Evolutionary conservation across 1,284 basidiomycete genomes (phyloP), one percentile per base, ranked within the genome.

Genomic region (Puccinia triticina): DNA sequence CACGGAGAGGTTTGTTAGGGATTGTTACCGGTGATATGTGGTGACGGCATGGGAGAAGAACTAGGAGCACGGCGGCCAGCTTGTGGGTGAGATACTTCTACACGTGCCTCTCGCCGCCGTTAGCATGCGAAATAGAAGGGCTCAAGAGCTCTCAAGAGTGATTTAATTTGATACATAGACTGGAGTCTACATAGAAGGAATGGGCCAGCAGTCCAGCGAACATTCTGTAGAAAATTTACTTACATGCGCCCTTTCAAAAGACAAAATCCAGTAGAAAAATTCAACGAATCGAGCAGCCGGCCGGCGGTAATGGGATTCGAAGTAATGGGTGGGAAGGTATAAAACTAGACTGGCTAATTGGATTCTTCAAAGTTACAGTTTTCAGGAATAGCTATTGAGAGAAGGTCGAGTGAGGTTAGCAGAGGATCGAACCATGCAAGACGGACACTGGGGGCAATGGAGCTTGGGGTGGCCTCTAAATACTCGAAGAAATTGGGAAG

Each of bases 341-440:
- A 21, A 57, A 26, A 26, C n/a, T 57, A 29, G 55, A 4, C 55
- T 29, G n/a, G 55, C 55, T 57, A 29, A 26, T n/a, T 57, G n/a
- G 48, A 8, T 46, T 7, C 14, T 50, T 50, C 2, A 16, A 21
- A 18, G 48, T 14, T 18, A 16, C 18, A 21, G 48, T 50, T 2
- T 50, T 10, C 18, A 8, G 11, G 11, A 50, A 50, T 50, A 14
- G 8, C 2, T 50, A 50, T 46, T 14, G 5, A n/a, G 23, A 55
- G 53, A 57, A n/a, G n/a, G 23, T 57, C 55, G 55, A 57, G 26
- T 57, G 55, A 57, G n/a, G 55, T 57, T 26, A 57, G 55, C n/a
- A 21, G 55, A 57, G 55, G 26, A 57, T 57, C n/a, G n/a, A 57
- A 57, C n/a, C n/a, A 57, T 57, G 21, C 23, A 57, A 55, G 53